Base-by-base conservation (phyloP, 2,329 filamentous ascomycete genomes). In the Ophiocordyceps camponoti-floridani region DNA sequence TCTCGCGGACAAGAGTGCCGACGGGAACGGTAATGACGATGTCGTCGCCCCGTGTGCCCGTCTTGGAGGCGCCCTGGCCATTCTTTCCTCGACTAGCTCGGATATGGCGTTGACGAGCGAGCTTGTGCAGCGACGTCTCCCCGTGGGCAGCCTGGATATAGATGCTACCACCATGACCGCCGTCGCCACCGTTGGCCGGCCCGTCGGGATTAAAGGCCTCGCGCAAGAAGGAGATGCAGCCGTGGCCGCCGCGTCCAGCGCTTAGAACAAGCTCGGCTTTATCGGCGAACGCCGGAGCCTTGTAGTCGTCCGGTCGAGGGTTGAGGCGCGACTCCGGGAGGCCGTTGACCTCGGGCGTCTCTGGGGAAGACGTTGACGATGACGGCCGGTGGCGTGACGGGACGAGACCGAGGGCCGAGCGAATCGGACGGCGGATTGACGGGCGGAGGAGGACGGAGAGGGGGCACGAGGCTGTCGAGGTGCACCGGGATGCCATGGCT, bases 71-170 rank as follows among this genome's bases (percentile, higher is more conserved):
- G 33, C 85, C 85, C 56, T 84, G 79, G 0, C 85, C 85, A 54
- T 84, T 80, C 58, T 73, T 82, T n/a, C 85, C 85, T 51, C 78
- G 69, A 1, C 79, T 80, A 0, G 84, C 85, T 47, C 82, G 80
- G 43, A 89, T 62, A 45, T 86, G 75, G 2, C 84, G 78, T 52
- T 81, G 70, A 38, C 89, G 73, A 1, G 85, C 82, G 10, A 98
- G 70, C 64, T 95, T 96, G 64, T 96, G 88, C 48, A 98, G 65
- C 44, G 86, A 94, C 0, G 87, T 96, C 62, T 96, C 84, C 47
- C 87, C 86, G 45, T 83, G 79, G 1, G 94, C 78, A 8, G 91
- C 88, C 63, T 96, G 89, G 47, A 98, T 93, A 60, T 94, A 96
- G 51, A 98, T 70, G 54, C 83, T 93, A 37, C 91, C 91, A 49